A percentile compares a stretch with the other conserved stretches of the same genome.
Conservation (phyloP, 208 protist genomes). For the Wallacemonas collosoma region DNA sequence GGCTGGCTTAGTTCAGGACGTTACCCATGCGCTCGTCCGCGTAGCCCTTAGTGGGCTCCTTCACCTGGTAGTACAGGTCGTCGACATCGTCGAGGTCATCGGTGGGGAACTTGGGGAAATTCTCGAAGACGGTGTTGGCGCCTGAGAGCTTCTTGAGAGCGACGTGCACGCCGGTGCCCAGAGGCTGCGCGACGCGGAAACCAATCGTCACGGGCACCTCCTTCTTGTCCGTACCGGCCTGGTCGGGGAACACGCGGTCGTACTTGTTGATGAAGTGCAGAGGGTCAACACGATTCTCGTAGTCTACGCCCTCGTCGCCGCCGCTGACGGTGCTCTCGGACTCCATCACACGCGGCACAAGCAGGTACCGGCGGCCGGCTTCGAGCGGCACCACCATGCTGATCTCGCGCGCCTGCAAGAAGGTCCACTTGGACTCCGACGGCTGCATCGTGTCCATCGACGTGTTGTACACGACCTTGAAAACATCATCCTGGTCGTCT, state of each 20-base stretch:
- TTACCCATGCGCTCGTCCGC: slow-evolving; percentile 49
- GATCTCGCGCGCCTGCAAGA: slow-evolving; percentile 83
- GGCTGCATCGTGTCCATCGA: slow-evolving; percentile 47
- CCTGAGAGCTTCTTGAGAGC: slow-evolving; percentile 35
- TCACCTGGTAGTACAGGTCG: slow-evolving; percentile 66
- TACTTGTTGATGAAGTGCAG: slow-evolving; percentile 65
- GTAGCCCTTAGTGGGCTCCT: slow-evolving; percentile 38
- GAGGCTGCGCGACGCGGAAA: slow-evolving; percentile 24
- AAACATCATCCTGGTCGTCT: slow-evolving; percentile 24
- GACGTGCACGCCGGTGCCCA: slow-evolving; percentile 29
- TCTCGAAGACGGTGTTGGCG: slow-evolving; percentile 77
- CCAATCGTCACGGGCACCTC: slow-evolving; percentile 73
- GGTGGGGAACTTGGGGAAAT: slow-evolving; percentile 84
- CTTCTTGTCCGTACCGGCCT: slow-evolving; percentile 20
- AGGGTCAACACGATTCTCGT: slow-evolving; percentile 39
- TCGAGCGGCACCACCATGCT: slow-evolving; percentile 58
- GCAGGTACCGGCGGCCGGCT: slow-evolving; percentile 62
- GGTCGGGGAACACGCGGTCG: slow-evolving; percentile 30
- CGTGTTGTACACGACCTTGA: slow-evolving; percentile 67
- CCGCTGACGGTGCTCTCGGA: slow-evolving; percentile 36
- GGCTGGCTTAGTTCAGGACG: slow-evolving; percentile 21
- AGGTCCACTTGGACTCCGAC: slow-evolving; percentile 68
- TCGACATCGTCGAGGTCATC: slow-evolving; percentile 37
- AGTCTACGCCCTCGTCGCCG: slow-evolving; percentile 31
- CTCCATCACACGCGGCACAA: slow-evolving; percentile 81